phyloP scores from a whole-genome alignment of 2,329 filamentous ascomycete species.

The Colletotrichum tamarilloi region DNA sequence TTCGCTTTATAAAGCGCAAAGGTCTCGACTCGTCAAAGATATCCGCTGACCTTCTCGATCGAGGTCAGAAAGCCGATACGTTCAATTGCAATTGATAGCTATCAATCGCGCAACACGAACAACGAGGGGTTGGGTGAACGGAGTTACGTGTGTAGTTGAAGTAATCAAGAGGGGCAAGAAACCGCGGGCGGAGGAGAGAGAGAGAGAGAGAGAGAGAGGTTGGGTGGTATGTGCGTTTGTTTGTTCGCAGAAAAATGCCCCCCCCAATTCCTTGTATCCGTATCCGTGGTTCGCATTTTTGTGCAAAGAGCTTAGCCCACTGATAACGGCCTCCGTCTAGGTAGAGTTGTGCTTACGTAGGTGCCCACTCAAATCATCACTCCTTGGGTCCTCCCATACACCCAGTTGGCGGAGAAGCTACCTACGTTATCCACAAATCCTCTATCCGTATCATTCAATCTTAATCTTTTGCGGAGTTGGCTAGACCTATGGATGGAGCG shows the following conservation, averaged over 20 bases:
- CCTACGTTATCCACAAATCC: too few species aligned
- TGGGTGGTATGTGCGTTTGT: not conserved
- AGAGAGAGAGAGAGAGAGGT: not conserved
- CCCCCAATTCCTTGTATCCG: too few species aligned
- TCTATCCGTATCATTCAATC: too few species aligned
- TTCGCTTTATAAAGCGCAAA: not conserved
- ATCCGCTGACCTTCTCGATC: not conserved
- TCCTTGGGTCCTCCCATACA: too few species aligned
- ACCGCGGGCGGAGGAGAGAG: not conserved
- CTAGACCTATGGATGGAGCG: too few species aligned
- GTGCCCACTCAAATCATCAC: not conserved
- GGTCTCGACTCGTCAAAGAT: not conserved
- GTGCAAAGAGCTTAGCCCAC: not conserved
- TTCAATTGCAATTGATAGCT: not conserved
- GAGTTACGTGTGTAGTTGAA: not conserved
- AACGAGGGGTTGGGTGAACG: not conserved
- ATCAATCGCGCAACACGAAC: not conserved
- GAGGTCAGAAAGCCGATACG: too few species aligned
- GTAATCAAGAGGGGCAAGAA: not conserved
- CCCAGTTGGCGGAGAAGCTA: not conserved
- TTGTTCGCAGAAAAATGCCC: not conserved
- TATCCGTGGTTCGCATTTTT: not conserved
- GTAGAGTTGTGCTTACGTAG: conserved; percentile 7
- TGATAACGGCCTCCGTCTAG: not conserved
- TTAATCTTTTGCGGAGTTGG: too few species aligned